phyloP scores from a whole-genome alignment of 257 asterid genomes.

The Striga asiatica region DNA sequence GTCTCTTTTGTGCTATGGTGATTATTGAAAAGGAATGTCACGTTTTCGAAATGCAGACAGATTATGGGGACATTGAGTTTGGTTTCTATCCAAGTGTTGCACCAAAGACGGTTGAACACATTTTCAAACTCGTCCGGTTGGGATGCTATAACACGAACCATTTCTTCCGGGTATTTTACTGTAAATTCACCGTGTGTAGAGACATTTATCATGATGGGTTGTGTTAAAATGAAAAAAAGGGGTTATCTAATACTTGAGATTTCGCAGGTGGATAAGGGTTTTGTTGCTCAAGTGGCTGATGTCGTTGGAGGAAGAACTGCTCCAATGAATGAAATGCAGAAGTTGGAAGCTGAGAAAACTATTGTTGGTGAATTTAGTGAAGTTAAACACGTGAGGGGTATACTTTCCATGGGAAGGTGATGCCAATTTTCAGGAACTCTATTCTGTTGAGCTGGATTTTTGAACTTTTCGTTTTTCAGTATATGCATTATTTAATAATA shows the following conservation, averaged over 20 bases:
- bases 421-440: not conserved
- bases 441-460: not conserved
- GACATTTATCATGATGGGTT: not conserved
- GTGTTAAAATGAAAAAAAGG: conserved; percentile 8
- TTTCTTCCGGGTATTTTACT: conserved; percentile 71
- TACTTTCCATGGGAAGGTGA: conserved; percentile 99
- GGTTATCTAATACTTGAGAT: not conserved
- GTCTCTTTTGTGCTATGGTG: not conserved
- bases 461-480: too few relatives aligned
- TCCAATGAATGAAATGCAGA: conserved; percentile 84
- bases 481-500: too few relatives aligned
- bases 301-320: conserved; percentile 86
- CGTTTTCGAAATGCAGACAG: conserved; percentile 37
- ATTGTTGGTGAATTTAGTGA: conserved; percentile 85
- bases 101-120: conserved; percentile 81
- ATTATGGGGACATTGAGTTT: conserved; percentile 59
- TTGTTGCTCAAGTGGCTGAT: conserved; percentile 98
- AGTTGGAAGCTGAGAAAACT: conserved; percentile 58
- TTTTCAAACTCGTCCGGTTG: conserved; percentile 83
- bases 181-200: not conserved
- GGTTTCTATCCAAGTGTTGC: conserved; percentile 68
- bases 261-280: conserved; percentile 86
- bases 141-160: conserved; percentile 92
- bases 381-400: conserved; percentile 90
- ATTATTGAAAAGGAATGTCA: not conserved